A percentile compares a stretch with the other conserved stretches of the same genome.
These are phyloP conservation scores for Jatropha podagrica DNA, from an alignment of 441 rosid species.

Conservation along the genomic window DNA sequence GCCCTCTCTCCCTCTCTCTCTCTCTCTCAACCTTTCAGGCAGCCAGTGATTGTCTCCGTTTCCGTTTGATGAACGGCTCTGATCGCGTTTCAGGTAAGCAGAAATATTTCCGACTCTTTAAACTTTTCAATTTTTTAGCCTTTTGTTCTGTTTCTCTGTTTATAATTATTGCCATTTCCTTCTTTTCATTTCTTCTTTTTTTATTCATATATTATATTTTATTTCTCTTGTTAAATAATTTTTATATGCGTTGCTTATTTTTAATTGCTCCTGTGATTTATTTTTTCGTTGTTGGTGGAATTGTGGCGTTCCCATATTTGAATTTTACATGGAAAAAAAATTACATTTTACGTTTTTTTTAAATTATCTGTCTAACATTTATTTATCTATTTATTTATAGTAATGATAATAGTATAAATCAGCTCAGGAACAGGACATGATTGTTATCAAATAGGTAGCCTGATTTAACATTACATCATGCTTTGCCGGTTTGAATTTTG, in stretches of 20 bases:
- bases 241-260: neutral
- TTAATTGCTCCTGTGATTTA: neutral
- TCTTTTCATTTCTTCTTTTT: neutral
- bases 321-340: neutral
- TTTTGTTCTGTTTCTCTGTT: no score
- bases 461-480: slow-evolving; percentile 12
- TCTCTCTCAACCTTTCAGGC: neutral
- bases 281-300: slow-evolving; percentile 2
- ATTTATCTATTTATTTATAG: neutral
- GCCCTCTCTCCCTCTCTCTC: neutral
- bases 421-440: neutral
- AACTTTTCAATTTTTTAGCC: no score
- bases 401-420: neutral
- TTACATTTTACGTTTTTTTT: no score
- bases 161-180: neutral
- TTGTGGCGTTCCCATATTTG: neutral
- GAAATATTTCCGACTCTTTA: no score
- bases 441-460: neutral
- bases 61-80: neutral
- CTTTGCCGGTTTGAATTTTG: slow-evolving; percentile 1
- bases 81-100: slow-evolving; percentile 2
- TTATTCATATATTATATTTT: neutral
- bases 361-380: neutral
- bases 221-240: neutral
- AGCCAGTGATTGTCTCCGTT: neutral